Percentiles rank a stretch among this genome's conserved stretches.
These are phyloP conservation scores for Trichaptum fuscoviolaceum DNA, from an alignment of 768 basidiomycete genomes.

Conservation along the genomic window DNA sequence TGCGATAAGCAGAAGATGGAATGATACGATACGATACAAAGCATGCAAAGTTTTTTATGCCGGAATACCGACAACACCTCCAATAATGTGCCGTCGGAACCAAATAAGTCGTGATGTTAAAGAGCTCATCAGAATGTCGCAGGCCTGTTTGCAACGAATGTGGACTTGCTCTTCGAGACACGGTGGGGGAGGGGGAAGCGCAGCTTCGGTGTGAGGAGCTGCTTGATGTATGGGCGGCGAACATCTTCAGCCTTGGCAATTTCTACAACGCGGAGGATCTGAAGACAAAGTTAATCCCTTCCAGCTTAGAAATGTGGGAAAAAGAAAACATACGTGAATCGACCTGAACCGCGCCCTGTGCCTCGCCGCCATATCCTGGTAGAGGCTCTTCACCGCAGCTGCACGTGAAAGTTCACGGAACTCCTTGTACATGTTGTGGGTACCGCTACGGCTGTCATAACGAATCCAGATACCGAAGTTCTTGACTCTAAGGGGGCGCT, in stretches of 20 bases:
- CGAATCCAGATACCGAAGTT: constrained; percentile 99
- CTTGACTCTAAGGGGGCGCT: constrained; percentile 97
- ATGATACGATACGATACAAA: not conserved
- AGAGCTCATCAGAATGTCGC: constrained; percentile 48
- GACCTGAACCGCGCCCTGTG: constrained; percentile 99
- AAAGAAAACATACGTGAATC: constrained; percentile 70
- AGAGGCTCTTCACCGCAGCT: constrained; percentile 92
- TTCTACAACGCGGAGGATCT: constrained; percentile 98
- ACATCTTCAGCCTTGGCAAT: constrained; percentile 88
- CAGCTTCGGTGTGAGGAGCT: constrained; percentile 83
- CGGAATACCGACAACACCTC: not conserved
- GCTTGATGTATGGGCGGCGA: constrained; percentile 97
- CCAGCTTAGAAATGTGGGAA: not conserved
- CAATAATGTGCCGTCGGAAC: not conserved
- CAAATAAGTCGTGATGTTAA: not conserved
- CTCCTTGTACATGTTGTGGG: constrained; percentile 99
- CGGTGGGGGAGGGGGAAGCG: constrained; percentile 91
- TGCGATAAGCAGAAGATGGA: not conserved
- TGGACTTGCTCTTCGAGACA: constrained; percentile 69
- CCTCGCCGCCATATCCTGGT: constrained; percentile 99
- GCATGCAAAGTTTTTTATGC: not conserved
- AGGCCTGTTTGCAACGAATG: constrained; percentile 76
- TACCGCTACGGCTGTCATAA: constrained; percentile 98
- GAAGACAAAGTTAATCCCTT: not conserved
- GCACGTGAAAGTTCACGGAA: constrained; percentile 94